Base-by-base conservation (phyloP, 2,329 filamentous ascomycete genomes). In the Mycosphaerella arachidis region DNA sequence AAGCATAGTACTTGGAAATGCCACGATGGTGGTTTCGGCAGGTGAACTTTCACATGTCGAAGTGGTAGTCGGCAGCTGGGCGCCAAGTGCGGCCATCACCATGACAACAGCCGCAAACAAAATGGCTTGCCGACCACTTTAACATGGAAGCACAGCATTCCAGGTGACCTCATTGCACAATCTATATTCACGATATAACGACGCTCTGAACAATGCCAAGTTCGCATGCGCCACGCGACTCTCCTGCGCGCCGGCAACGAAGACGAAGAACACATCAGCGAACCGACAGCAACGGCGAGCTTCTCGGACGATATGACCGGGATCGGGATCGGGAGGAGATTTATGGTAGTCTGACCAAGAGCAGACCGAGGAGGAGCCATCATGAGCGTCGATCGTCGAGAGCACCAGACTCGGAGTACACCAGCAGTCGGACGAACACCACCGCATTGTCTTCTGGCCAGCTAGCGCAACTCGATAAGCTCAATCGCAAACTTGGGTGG, bases 381-480 rank as follows among this genome's bases (percentile, higher is more conserved):
- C 60, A 57, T 33, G 57, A 62, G 48, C 57, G 57, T 55, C 57
- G 58, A 51, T 59, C 56, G 40, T 58, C 57, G 37, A 54, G 63
- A 53, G 57, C 57, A 12, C 61, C 63, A 4, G 57, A 58, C 45
- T 66, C 66, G 12, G 55, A 65, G 37, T 61, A 61, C 46, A 69
- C 70, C 18, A 40, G 33, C 43, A 63, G 51, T 30, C 73, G 70
- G 33, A 67, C 68, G 6, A 71, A 68, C 20, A 71, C 67, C 54
- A 74, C 74, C 27, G 68, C 74, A 43, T 72, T 81, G 68, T 85
- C 69, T 73, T 78, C 75, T 61, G 83, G 85, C 66, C 85, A 87
- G 5, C 74, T 92, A 53, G 86, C 86, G 12, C 84, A 86, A 68
- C 74, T 92, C 51, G 82, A 91, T 67, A 79, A 84, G 53, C 76